phyloP scores from a whole-genome alignment of 2,329 filamentous ascomycete species.

The Trichoderma sp. region DNA sequence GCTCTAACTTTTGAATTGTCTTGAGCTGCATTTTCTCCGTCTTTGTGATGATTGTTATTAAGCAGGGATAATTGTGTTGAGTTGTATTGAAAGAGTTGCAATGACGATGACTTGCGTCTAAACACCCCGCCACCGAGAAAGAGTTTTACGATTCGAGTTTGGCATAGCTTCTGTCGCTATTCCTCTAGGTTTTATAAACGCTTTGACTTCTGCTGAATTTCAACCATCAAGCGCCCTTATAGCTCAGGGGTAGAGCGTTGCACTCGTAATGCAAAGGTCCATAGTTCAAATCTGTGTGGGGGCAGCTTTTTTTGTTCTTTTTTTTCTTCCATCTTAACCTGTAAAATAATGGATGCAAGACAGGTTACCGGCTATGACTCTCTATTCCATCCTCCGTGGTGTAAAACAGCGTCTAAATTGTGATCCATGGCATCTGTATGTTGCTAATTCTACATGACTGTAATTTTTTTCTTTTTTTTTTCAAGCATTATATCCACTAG shows the following conservation, averaged over 20 bases:
- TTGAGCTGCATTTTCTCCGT: conserved; percentile 35
- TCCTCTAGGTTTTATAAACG: neutral
- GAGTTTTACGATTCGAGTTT: neutral
- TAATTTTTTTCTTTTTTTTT: too few relatives aligned
- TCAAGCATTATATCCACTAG: too few relatives aligned
- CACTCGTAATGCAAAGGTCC: conserved; percentile 7
- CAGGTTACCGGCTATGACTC: neutral
- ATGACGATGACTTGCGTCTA: neutral
- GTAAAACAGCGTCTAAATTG: neutral
- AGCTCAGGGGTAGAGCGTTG: conserved; percentile 6
- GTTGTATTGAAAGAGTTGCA: neutral
- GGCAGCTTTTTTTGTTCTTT: neutral
- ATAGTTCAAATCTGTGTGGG: conserved; percentile 7
- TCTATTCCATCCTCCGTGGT: neutral
- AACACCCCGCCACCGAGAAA: conserved; percentile 6
- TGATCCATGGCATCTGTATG: neutral
- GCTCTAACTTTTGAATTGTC: conserved; percentile 42
- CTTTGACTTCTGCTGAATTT: neutral
- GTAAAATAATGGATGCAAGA: neutral
- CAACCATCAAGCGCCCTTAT: neutral
- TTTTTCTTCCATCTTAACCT: neutral
- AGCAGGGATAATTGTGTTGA: neutral
- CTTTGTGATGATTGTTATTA: neutral
- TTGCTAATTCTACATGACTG: neutral
- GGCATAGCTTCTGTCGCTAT: neutral